Evolutionary conservation across 176 grass and related monocot genomes (phyloP).

Genomic region (Guadua angustifolia): DNA sequence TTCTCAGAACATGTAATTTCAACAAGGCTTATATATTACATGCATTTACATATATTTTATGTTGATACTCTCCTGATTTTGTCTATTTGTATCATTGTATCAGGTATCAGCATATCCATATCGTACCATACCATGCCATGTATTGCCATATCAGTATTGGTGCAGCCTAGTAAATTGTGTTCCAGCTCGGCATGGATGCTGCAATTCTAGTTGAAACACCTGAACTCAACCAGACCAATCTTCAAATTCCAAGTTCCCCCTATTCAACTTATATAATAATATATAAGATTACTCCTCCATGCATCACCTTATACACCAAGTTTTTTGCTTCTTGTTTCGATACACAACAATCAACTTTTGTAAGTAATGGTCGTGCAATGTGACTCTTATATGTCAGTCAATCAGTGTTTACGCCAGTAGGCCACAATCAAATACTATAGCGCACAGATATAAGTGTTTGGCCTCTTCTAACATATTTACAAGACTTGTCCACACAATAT

Average conservation of each 20-base stretch:
- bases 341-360: not conserved
- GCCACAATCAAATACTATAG: not conserved
- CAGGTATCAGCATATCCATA: not conserved
- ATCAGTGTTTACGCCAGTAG: not conserved
- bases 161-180: not conserved
- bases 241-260: not conserved
- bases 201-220: not conserved
- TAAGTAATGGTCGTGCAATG: not conserved
- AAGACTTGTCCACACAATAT: not conserved
- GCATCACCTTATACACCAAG: not conserved
- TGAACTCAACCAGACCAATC: not conserved
- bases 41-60: not conserved
- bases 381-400: not conserved
- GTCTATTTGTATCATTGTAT: not conserved
- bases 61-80: not conserved
- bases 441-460: not conserved
- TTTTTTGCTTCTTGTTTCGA: not conserved
- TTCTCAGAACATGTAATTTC: not conserved
- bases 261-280: constrained; percentile 11
- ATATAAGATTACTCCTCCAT: not conserved
- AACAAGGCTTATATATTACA: not conserved
- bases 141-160: not conserved
- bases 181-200: not conserved
- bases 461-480: not conserved
- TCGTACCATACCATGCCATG: not conserved